A percentile compares a stretch with the other conserved stretches of the same genome.
Conservation (phyloP, 2,329 filamentous ascomycete species). For the Hysterium pulicare region DNA sequence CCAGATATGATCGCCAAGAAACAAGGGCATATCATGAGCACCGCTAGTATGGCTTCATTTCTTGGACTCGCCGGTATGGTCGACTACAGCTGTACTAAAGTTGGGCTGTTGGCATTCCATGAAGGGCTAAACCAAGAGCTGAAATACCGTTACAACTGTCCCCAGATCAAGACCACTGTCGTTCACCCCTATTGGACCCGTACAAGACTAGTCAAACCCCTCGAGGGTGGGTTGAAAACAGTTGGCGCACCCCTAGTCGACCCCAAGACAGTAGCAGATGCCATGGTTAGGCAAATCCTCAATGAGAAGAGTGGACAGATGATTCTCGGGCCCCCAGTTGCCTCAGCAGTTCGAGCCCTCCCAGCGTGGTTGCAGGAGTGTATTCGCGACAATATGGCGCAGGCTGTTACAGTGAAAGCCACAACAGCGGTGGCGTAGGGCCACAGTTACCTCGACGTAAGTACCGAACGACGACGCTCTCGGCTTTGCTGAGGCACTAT, state of each 20-base stretch:
- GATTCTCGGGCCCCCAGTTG: conserved; percentile 31
- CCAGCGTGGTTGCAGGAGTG: conserved; percentile 35
- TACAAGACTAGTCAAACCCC: conserved; percentile 35
- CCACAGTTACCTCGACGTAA: no score
- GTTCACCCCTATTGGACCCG: conserved; percentile 43
- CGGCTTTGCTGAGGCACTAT: no score
- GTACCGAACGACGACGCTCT: no score
- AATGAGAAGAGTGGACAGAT: conserved; percentile 41
- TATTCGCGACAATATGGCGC: conserved; percentile 27
- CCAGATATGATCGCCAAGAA: conserved; percentile 35
- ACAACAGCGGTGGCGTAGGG: conserved; percentile 18
- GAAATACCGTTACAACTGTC: conserved; percentile 41
- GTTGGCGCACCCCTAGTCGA: conserved; percentile 29
- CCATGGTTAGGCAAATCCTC: conserved; percentile 44
- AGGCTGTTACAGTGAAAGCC: conserved; percentile 24
- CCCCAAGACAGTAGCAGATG: conserved; percentile 39
- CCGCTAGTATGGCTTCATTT: conserved; percentile 34
- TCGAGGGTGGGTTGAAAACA: conserved; percentile 29
- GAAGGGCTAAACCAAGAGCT: conserved; percentile 39
- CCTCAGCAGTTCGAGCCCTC: conserved; percentile 23
- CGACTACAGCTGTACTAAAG: conserved; percentile 36
- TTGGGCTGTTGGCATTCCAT: conserved; percentile 30
- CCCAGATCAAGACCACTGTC: conserved; percentile 42
- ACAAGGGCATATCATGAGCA: conserved; percentile 36
- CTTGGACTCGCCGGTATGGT: conserved; percentile 28